phyloP scores from a whole-genome alignment of 768 basidiomycete genomes.

The Megacollybia marginata region DNA sequence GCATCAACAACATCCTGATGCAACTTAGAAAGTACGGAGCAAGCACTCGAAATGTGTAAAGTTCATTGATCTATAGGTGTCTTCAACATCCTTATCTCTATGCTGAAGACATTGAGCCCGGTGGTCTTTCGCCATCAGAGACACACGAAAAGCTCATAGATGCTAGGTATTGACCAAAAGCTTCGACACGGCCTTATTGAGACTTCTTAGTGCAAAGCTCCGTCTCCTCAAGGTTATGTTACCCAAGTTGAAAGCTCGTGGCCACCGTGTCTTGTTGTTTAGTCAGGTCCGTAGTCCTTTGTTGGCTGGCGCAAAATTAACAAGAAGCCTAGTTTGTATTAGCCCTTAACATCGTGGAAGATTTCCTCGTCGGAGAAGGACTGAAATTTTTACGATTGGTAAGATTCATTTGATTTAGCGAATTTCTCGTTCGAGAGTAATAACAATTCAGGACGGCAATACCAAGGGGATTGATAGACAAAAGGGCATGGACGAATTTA shows the following conservation, averaged over 20 bases:
- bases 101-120: slow-evolving; percentile 72
- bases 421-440: slow-evolving; percentile 1
- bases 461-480: slow-evolving; percentile 84
- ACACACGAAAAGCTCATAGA: slow-evolving; percentile 76
- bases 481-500: slow-evolving; percentile 93
- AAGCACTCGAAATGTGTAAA: neutral
- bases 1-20: slow-evolving; percentile 81
- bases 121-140: slow-evolving; percentile 44
- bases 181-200: too few species aligned
- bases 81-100: slow-evolving; percentile 90
- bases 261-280: slow-evolving; percentile 87
- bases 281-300: slow-evolving; percentile 58
- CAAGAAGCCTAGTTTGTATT: slow-evolving; percentile 64
- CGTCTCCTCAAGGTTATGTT: slow-evolving; percentile 69
- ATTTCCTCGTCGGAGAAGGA: slow-evolving; percentile 79
- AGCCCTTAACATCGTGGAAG: slow-evolving; percentile 80
- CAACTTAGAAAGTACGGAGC: slow-evolving; percentile 70
- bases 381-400: slow-evolving; percentile 76
- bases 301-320: neutral
- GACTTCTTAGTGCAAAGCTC: slow-evolving; percentile 61
- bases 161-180: slow-evolving; percentile 20
- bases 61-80: slow-evolving; percentile 42
- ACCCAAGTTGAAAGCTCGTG: slow-evolving; percentile 76
- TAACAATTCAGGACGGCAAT: slow-evolving; percentile 68
- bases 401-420: slow-evolving; percentile 8